Conservation (phyloP, 108 stramenopile species). For the Fragilaria crotonensis region DNA sequence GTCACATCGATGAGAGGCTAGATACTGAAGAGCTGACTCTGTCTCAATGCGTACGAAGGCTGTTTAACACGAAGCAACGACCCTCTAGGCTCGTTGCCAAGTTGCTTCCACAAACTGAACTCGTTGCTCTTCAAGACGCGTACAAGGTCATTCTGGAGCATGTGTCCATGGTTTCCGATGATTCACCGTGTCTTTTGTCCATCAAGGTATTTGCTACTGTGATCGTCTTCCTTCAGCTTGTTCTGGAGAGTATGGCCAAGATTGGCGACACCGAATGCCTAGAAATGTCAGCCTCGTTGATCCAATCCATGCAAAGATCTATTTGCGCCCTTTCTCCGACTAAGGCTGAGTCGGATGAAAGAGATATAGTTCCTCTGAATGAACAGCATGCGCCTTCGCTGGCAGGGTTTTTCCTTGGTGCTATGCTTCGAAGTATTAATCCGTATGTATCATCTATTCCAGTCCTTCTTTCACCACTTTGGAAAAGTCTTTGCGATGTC, state of each 20-base stretch:
- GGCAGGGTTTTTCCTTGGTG: conserved; percentile 6
- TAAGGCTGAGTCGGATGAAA: neutral
- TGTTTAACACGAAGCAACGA: neutral
- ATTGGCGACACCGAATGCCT: neutral
- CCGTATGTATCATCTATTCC: conserved; percentile 2
- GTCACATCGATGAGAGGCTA: neutral
- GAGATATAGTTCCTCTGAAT: neutral
- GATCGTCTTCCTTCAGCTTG: neutral
- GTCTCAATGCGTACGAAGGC: neutral
- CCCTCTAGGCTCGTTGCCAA: neutral
- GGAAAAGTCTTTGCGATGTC: conserved; percentile 14
- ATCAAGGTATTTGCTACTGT: neutral
- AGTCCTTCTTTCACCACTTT: conserved; percentile 5
- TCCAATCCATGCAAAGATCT: neutral
- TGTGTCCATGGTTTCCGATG: neutral
- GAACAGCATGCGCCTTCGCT: neutral
- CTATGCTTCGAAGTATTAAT: conserved; percentile 6
- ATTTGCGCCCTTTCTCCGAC: neutral
- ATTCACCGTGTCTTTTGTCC: neutral
- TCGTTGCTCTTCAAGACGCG: neutral
- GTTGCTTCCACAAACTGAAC: neutral
- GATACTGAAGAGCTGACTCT: neutral
- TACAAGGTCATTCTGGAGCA: neutral
- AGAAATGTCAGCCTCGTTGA: neutral
- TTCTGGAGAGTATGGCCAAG: neutral